Conservation (phyloP, 306 rosid species). For the Pyrus communis region DNA sequence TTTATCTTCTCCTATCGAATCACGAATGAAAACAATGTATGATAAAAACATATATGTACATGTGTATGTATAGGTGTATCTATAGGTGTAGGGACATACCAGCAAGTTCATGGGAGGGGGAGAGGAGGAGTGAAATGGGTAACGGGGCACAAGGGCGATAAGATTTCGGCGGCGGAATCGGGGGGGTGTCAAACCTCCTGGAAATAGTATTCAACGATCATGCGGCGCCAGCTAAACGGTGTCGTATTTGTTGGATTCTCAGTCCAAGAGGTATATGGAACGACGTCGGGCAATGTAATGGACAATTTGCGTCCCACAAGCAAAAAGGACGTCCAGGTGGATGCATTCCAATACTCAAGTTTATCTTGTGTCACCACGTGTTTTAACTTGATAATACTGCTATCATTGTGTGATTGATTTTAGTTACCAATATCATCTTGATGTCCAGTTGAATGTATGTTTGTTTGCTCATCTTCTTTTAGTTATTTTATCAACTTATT, state of each 20-base stretch:
- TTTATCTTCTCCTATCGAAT: conserved; percentile 41
- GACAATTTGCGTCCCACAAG: not conserved
- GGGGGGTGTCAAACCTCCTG: not conserved
- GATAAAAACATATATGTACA: not conserved
- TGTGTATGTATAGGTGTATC: not conserved
- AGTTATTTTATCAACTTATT: too few relatives aligned
- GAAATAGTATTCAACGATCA: not conserved
- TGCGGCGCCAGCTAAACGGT: not conserved
- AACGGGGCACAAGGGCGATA: not conserved
- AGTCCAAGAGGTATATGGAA: not conserved
- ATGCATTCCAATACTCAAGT: not conserved
- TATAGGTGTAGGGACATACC: conserved; percentile 3
- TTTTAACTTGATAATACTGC: too few relatives aligned
- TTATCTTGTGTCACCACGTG: too few relatives aligned
- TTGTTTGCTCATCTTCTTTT: not conserved
- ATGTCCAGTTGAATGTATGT: not conserved
- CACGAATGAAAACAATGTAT: not conserved
- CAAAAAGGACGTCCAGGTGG: too few relatives aligned
- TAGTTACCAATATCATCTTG: too few relatives aligned
- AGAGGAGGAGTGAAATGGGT: not conserved
- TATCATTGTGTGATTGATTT: too few relatives aligned
- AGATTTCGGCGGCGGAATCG: conserved; percentile 1
- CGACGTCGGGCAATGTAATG: not conserved
- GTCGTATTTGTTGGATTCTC: not conserved
- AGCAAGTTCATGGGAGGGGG: conserved; percentile 29